Evolutionary conservation across 345 rosid species (phyloP).

Genomic region (Geranium brycei): DNA sequence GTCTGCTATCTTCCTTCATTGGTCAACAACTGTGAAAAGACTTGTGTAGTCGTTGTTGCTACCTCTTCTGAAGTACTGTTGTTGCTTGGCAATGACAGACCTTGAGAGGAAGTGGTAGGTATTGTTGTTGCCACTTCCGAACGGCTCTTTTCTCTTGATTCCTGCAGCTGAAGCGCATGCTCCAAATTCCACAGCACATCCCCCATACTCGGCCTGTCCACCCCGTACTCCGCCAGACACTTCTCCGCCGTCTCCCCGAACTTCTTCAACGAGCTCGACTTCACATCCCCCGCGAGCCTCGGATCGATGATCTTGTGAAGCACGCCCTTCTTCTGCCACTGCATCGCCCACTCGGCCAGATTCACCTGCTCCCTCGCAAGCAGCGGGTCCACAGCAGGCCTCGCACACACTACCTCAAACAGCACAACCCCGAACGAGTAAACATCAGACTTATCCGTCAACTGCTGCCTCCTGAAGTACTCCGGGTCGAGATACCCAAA

Average conservation of each 20-base stretch:
- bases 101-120: slow-evolving; percentile 13
- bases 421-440: slow-evolving; percentile 90
- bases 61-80: neutral
- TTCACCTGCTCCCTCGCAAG: slow-evolving; percentile 91
- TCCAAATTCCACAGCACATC: slow-evolving; percentile 94
- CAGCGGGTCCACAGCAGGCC: slow-evolving; percentile 90
- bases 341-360: slow-evolving; percentile 93
- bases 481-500: slow-evolving; percentile 96
- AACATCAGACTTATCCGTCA: slow-evolving; percentile 90
- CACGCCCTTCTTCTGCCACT: slow-evolving; percentile 85
- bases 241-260: slow-evolving; percentile 88
- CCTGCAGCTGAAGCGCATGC: slow-evolving; percentile 65
- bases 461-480: slow-evolving; percentile 87
- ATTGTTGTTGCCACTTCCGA: slow-evolving; percentile 13
- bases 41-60: too few relatives aligned
- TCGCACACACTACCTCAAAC: slow-evolving; percentile 85
- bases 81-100: slow-evolving; percentile 14
- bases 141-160: slow-evolving; percentile 31
- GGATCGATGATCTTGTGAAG: slow-evolving; percentile 62
- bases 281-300: slow-evolving; percentile 53
- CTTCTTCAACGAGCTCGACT: slow-evolving; percentile 56
- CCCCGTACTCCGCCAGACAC: slow-evolving; percentile 89
- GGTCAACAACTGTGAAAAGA: too few relatives aligned
- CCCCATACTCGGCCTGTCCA: slow-evolving; percentile 87
- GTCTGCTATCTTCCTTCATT: too few relatives aligned